Base-by-base conservation (phyloP, 768 basidiomycete species). In the Lyophyllum shimeji region DNA sequence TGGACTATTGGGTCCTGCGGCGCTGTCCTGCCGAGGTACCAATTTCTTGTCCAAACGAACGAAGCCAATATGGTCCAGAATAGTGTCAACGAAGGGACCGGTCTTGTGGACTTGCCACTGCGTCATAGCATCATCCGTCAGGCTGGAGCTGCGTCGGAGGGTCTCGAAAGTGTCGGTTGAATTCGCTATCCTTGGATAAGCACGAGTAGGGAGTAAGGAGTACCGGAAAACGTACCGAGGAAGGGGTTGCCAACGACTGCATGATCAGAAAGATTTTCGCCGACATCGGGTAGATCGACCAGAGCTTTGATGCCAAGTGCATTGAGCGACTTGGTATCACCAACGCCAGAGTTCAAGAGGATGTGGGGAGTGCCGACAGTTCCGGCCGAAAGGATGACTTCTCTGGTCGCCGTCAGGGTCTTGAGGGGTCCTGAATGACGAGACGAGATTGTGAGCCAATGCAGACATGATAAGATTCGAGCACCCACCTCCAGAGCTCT, bases 181-280 rank as follows among this genome's bases (percentile, higher is more conserved):
- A 18, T 40, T 40, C 5, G 39, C 39, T 40, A 9, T 18, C 4
- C 5, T 18, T 18, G 5, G 11, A 40, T 40, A 15, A 40, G 39
- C 15, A 40, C 18, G 39, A n/a, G 11, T 7, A 40, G 17, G 2
- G n/a, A 2, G 39, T 18, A 3, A 2, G 15, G 2, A 37, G 15
- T 18, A 18, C 5, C 13, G 15, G n/a, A 40, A 1, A 40, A 40
- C 39, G 9, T 40, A 18, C 39, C 39, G 39, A 40, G 39, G 39
- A 40, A 40, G 15, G 39, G 39, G n/a, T 40, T 40, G 3, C 39
- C 39, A 15, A 69, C 53, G 2, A 68, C 55, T 0, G 71, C 62
- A 45, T 76, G 75, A 53, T 74, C 75, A 13, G 67, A 64, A 1
- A 76, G 60, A 51, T 78, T 74, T 50, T 68, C 64, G 15, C 76